phyloP scores from a whole-genome alignment of 352 stramenopile species.

The Globisporangium orthogonon region DNA sequence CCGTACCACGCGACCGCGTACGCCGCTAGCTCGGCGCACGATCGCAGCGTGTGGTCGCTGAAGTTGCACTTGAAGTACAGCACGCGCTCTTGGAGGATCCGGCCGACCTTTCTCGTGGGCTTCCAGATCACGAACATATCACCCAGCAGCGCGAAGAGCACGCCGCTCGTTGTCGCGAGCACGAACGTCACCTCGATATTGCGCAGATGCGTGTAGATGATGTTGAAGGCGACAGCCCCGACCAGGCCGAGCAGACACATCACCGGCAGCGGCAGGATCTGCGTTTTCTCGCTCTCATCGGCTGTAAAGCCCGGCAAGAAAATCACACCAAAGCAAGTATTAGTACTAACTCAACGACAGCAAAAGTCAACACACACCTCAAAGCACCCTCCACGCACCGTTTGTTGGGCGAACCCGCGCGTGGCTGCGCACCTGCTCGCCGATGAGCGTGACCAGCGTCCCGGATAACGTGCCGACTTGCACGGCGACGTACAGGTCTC shows the following conservation, averaged over 20 bases:
- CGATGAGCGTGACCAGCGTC: constrained; percentile 73
- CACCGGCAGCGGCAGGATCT: constrained; percentile 75
- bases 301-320: constrained; percentile 11
- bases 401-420: constrained; percentile 32
- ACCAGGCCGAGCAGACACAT: constrained; percentile 74
- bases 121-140: constrained; percentile 87
- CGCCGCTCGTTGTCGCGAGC: constrained; percentile 65
- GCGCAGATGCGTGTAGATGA: constrained; percentile 79
- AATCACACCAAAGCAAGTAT: constrained; percentile 2
- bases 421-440: constrained; percentile 64
- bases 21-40: constrained; percentile 49
- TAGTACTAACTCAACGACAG: not conserved
- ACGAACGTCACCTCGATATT: constrained; percentile 82
- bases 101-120: constrained; percentile 65
- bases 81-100: constrained; percentile 76
- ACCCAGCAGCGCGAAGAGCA: constrained; percentile 68
- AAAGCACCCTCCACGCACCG: constrained; percentile 19
- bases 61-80: constrained; percentile 60
- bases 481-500: constrained; percentile 69
- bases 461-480: constrained; percentile 78
- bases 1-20: constrained; percentile 50
- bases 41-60: constrained; percentile 40
- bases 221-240: constrained; percentile 79
- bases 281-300: constrained; percentile 42
- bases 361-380: not conserved